These are phyloP conservation scores for Melampsora americana DNA, from an alignment of 1,284 basidiomycete species.

Conservation along the genomic window DNA sequence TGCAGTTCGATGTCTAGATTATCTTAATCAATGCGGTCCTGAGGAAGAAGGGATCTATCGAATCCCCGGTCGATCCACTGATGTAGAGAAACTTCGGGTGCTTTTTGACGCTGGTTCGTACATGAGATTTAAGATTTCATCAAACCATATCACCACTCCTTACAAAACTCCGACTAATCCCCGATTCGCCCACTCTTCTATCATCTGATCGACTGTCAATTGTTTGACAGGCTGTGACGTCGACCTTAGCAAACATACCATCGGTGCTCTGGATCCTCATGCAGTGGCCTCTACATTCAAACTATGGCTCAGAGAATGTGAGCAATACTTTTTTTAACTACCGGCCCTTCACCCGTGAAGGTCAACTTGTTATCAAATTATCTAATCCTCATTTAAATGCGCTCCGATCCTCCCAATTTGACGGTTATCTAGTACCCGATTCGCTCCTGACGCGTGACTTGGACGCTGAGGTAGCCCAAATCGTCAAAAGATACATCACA, in stretches of 20 bases:
- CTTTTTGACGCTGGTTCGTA: background rate
- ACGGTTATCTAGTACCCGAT: background rate
- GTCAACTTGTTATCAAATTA: background rate
- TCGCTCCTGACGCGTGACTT: background rate
- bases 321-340: background rate
- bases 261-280: background rate
- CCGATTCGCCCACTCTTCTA: background rate
- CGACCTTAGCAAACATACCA: background rate
- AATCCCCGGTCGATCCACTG: background rate
- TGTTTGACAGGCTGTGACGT: background rate
- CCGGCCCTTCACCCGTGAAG: background rate
- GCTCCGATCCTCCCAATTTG: background rate
- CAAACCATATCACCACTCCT: background rate
- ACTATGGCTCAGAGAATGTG: constrained; percentile 1
- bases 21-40: background rate
- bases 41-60: background rate
- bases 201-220: background rate
- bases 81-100: background rate
- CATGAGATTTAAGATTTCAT: background rate
- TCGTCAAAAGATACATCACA: background rate
- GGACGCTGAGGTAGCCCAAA: background rate
- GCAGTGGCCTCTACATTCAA: background rate
- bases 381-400: too few relatives aligned
- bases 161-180: too few relatives aligned
- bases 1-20: background rate